Base-by-base conservation (phyloP, 345 rosid genomes). In the Acer yangbiense region DNA sequence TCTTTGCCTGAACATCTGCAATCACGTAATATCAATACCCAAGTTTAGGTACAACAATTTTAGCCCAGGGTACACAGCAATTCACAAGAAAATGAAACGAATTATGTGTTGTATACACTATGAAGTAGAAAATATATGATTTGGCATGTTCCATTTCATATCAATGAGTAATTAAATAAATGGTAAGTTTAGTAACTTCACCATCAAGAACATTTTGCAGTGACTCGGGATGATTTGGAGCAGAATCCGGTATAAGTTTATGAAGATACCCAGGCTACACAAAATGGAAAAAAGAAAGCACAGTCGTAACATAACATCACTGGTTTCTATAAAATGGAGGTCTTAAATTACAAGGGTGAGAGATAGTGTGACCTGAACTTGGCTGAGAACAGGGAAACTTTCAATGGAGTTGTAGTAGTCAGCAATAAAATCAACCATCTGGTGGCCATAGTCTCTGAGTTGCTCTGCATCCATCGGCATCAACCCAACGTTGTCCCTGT, bases 341-440 rank as follows among this genome's bases (percentile, higher is more conserved):
- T 35, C 39, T 35, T 35, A 35, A 54, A 17, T 54, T 17, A 35
- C 8, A 39, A 64, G 46, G 54, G 7, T 39, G 32, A 48, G 39
- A 64, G 32, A 39, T 4, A 7, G 20, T 11, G 25, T 7, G 58
- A 91, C 95, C 93, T 91, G 76, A 79, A 93, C 98, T 89, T 92
- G 97, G 87, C 98, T 92, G 75, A 93, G 93, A 83, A 95, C 97
- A 8, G 98, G 98, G 85, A 88, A 89, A 60, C 35, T 64, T 83
- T 93, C 97, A n/a, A 95, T 85, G 79, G 89, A 65, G 74, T 88
- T 81, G 88, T 93, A 95, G 85, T 93, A 95, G 84, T 95, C 98
- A 9, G 97, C 98, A 79, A 95, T 89, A 82, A 95, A 95, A 82
- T 92, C 98, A 48, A 95, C 94, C 98, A 95, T 95, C 84, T 79